A percentile compares a stretch with the other conserved stretches of the same genome.
Conservation (phyloP, 345 rosid genomes). For the Eutrema yunnanense region DNA sequence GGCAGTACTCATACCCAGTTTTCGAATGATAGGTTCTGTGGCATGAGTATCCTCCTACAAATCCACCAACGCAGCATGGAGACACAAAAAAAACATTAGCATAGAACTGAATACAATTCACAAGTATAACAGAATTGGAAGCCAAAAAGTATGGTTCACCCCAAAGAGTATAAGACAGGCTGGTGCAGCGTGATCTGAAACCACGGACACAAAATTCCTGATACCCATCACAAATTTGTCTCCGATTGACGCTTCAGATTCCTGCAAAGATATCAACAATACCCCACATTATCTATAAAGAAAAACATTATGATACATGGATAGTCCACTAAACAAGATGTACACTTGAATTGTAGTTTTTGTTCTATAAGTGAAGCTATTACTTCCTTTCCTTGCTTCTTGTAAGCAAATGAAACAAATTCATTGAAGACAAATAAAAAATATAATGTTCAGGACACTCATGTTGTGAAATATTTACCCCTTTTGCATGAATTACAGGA, state of each 20-base stretch:
- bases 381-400: background rate
- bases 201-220: conserved; percentile 38
- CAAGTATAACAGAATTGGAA: background rate
- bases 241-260: conserved; percentile 20
- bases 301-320: background rate
- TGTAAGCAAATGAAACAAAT: background rate
- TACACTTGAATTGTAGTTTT: background rate
- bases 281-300: background rate
- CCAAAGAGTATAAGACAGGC: conserved; percentile 66
- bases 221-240: conserved; percentile 62
- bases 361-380: background rate
- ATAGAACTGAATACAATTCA: background rate
- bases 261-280: conserved; percentile 31
- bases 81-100: background rate
- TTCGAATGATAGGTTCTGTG: conserved; percentile 45
- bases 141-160: conserved; percentile 36
- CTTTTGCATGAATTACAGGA: conserved; percentile 31
- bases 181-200: conserved; percentile 56
- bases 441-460: background rate
- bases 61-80: conserved; percentile 16
- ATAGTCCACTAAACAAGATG: background rate
- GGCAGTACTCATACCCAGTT: conserved; percentile 47
- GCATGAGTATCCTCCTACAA: conserved; percentile 40
- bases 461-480: conserved; percentile 31
- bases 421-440: background rate